Conservation (phyloP, 129 eudicot species). For the Flaveria linearis region DNA sequence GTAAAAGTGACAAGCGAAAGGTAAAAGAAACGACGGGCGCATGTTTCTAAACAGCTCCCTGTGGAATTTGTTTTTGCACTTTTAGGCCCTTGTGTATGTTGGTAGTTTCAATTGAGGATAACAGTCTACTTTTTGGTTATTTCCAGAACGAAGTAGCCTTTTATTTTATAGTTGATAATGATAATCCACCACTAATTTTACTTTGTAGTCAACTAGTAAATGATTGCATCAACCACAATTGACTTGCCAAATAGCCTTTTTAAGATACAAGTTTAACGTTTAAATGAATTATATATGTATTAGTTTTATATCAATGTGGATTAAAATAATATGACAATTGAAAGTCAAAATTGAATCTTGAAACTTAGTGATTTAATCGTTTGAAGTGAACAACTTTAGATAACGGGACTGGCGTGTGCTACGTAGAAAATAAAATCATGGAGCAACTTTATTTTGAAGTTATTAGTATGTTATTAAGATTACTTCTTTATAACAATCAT, state of each 20-base stretch:
- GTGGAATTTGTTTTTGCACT: neutral
- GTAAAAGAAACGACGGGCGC: conserved; percentile 30
- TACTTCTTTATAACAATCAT: neutral
- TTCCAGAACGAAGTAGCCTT: neutral
- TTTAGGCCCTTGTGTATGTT: neutral
- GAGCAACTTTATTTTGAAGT: neutral
- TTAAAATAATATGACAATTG: no score
- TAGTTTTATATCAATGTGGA: no score
- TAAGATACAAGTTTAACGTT: neutral
- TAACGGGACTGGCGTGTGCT: no score
- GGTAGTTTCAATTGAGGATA: conserved; percentile 10
- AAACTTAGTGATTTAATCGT: no score
- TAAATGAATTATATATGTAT: no score
- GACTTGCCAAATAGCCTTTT: neutral
- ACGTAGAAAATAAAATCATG: no score
- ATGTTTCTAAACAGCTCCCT: conserved; percentile 13
- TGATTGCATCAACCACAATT: conserved; percentile 28
- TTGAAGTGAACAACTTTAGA: no score
- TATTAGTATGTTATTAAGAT: neutral
- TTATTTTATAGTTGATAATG: conserved; percentile 24
- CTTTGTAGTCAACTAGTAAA: conserved; percentile 31
- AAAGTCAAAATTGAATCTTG: no score
- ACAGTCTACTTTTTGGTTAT: conserved; percentile 4
- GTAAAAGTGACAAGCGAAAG: conserved; percentile 31
- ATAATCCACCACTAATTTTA: conserved; percentile 39